Evolutionary conservation across 2,329 filamentous ascomycete species (phyloP).

Genomic region (Ambrosiella beaveri): DNA sequence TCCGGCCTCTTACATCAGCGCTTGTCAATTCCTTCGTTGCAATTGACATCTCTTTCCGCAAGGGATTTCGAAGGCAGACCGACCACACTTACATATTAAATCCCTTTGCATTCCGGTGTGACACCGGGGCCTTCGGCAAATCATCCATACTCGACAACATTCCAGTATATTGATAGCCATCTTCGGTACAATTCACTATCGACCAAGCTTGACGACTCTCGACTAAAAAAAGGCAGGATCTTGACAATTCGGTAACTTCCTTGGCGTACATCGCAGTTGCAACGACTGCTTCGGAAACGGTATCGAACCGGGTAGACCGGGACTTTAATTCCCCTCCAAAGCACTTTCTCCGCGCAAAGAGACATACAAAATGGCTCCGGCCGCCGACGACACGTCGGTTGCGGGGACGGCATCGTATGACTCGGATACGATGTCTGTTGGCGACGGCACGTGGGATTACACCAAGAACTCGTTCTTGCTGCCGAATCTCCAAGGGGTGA

Average conservation of each 20-base stretch:
- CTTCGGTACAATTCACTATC: too few species aligned
- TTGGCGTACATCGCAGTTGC: too few species aligned
- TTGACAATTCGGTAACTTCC: too few species aligned
- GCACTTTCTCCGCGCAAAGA: not conserved
- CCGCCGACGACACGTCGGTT: constrained; percentile 42
- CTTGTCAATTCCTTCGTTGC: not conserved
- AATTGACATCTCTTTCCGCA: too few species aligned
- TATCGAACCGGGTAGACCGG: not conserved
- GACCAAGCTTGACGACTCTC: too few species aligned
- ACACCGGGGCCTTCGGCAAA: not conserved
- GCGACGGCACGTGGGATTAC: constrained; percentile 72
- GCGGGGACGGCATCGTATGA: constrained; percentile 57
- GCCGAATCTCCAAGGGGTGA: constrained; percentile 58
- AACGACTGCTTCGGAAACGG: too few species aligned
- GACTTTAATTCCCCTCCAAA: not conserved
- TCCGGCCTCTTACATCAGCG: too few species aligned
- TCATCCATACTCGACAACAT: not conserved
- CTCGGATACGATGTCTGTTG: constrained; percentile 58
- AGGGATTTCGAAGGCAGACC: not conserved
- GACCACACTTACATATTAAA: not conserved
- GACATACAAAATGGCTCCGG: constrained; percentile 41
- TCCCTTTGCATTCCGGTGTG: not conserved
- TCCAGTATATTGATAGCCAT: not conserved
- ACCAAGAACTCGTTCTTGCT: constrained; percentile 60
- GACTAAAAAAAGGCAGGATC: not conserved